These are phyloP conservation scores for Leccinellum luteum DNA, from an alignment of 768 basidiomycete species.

Conservation along the genomic window DNA sequence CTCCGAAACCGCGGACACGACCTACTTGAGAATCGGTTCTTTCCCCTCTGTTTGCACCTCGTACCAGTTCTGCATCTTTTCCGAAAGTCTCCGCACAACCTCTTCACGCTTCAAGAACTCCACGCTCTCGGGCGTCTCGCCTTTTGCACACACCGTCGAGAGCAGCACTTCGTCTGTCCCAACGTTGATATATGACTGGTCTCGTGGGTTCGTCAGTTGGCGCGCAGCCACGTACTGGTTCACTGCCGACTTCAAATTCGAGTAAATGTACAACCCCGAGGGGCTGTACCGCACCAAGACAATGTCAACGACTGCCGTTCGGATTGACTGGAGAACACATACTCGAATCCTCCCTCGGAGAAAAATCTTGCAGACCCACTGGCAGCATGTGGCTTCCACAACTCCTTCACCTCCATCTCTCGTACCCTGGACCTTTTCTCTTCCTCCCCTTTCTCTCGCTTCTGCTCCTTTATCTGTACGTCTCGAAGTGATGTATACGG, in stretches of 20 bases:
- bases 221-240: conserved; percentile 61
- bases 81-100: conserved; percentile 47
- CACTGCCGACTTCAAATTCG: conserved; percentile 56
- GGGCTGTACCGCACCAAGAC: conserved; percentile 37
- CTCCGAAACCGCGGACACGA: conserved; percentile 1
- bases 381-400: conserved; percentile 71
- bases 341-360: conserved; percentile 62
- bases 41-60: conserved; percentile 54
- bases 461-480: conserved; percentile 60
- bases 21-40: conserved; percentile 61
- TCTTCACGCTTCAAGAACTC: conserved; percentile 72
- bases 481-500: conserved; percentile 62
- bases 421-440: conserved; percentile 43
- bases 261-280: conserved; percentile 49
- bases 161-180: conserved; percentile 42
- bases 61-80: conserved; percentile 78
- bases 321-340: conserved; percentile 22
- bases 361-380: conserved; percentile 54
- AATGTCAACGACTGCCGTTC: not conserved
- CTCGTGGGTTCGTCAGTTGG: conserved; percentile 59
- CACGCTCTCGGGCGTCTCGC: conserved; percentile 24
- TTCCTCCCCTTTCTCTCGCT: conserved; percentile 53
- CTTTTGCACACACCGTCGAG: conserved; percentile 37
- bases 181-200: conserved; percentile 71
- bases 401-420: conserved; percentile 59